A percentile compares a stretch with the other conserved stretches of the same genome.
These are phyloP conservation scores for Ustilago xerochloae DNA, from an alignment of 1,284 basidiomycete species.

Conservation along the genomic window DNA sequence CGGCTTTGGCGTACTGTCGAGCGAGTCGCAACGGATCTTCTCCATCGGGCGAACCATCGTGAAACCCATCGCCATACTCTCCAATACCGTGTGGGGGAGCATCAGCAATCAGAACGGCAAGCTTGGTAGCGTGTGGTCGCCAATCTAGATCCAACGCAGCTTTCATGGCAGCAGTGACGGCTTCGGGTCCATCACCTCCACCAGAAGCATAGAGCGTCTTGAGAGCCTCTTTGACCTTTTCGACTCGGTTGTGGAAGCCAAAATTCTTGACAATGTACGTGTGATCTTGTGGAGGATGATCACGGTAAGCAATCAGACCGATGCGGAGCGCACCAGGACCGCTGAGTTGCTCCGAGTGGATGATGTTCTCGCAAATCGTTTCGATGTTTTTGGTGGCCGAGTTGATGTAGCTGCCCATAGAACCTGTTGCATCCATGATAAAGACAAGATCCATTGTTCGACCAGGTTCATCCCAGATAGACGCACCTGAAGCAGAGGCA, in stretches of 20 bases:
- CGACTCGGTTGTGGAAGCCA: constrained; percentile 91
- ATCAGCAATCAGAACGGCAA: constrained; percentile 85
- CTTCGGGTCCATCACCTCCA: constrained; percentile 95
- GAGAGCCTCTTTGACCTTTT: constrained; percentile 85
- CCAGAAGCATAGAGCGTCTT: constrained; percentile 88
- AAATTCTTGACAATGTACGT: constrained; percentile 82
- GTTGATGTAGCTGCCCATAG: constrained; percentile 66
- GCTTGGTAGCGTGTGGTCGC: constrained; percentile 88
- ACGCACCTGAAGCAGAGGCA: constrained; percentile 19
- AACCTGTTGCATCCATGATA: constrained; percentile 67
- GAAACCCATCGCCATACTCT: constrained; percentile 80
- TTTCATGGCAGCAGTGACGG: constrained; percentile 91
- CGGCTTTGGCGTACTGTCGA: constrained; percentile 85
- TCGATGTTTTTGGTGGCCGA: constrained; percentile 96
- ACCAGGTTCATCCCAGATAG: constrained; percentile 35
- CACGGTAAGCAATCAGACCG: constrained; percentile 75
- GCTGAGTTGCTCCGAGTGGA: constrained; percentile 90
- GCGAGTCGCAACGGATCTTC: constrained; percentile 89
- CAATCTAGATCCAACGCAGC: constrained; percentile 78
- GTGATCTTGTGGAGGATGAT: constrained; percentile 66
- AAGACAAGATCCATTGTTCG: constrained; percentile 65
- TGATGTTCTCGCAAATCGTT: constrained; percentile 93
- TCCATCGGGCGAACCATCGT: constrained; percentile 71
- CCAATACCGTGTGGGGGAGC: constrained; percentile 86
- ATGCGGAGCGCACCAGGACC: constrained; percentile 80